Evolutionary conservation across 495 filamentous ascomycete genomes (phyloP).

Genomic region (Aspergillus bertholletiae): DNA sequence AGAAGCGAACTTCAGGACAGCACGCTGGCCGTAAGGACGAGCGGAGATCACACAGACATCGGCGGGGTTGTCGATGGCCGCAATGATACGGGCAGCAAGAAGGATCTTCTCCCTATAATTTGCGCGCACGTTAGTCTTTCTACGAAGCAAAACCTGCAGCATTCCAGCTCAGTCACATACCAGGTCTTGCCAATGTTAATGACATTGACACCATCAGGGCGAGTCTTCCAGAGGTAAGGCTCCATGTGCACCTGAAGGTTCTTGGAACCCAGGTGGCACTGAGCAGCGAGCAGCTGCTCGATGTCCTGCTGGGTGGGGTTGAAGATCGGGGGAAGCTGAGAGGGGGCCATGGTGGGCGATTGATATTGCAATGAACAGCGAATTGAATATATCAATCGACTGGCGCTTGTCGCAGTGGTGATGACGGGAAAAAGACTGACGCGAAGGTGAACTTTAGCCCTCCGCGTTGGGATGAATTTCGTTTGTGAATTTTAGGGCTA

Average conservation of each 20-base stretch:
- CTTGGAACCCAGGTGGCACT: slow-evolving; percentile 96
- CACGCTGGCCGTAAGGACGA: slow-evolving; percentile 98
- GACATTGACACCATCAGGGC: slow-evolving; percentile 95
- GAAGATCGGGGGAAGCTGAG: slow-evolving; percentile 87
- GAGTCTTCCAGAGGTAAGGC: slow-evolving; percentile 99
- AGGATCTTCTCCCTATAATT: slow-evolving; percentile 93
- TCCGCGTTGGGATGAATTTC: slow-evolving; percentile 31
- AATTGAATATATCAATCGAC: slow-evolving; percentile 52
- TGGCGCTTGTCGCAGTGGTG: slow-evolving; percentile 48
- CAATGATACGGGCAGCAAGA: slow-evolving; percentile 96
- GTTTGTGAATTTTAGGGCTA: slow-evolving; percentile 43
- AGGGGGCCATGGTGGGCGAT: slow-evolving; percentile 84
- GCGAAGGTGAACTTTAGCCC: slow-evolving; percentile 30
- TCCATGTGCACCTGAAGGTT: slow-evolving; percentile 99
- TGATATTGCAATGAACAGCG: slow-evolving; percentile 44
- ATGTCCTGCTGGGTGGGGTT: slow-evolving; percentile 85
- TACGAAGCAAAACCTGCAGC: not conserved
- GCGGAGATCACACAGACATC: slow-evolving; percentile 99
- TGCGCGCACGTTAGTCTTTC: slow-evolving; percentile 22
- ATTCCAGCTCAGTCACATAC: slow-evolving; percentile 49
- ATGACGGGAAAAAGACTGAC: slow-evolving; percentile 33
- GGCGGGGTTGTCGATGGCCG: slow-evolving; percentile 96
- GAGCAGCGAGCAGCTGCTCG: slow-evolving; percentile 97
- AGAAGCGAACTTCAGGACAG: slow-evolving; percentile 96
- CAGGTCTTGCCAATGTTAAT: slow-evolving; percentile 99